Percentiles rank a stretch among this genome's conserved stretches.
Conservation (phyloP, 2,329 filamentous ascomycete genomes). For the Aspergillus tubingensis region DNA sequence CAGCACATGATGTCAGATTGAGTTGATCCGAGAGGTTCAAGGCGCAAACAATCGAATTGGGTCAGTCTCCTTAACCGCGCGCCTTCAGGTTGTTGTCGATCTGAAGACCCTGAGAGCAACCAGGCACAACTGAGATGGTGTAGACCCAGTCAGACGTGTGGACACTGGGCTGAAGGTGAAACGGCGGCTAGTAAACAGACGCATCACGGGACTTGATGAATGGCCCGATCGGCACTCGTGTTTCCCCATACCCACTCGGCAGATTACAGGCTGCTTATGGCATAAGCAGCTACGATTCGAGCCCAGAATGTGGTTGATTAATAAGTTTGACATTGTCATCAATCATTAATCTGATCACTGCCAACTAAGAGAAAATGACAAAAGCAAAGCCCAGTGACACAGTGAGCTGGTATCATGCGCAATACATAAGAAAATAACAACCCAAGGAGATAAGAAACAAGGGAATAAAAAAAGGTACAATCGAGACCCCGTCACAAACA, state of each 20-base stretch:
- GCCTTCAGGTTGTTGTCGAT: neutral
- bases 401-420: constrained; percentile 45
- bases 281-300: neutral
- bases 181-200: neutral
- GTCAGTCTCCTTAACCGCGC: neutral
- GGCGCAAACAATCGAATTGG: neutral
- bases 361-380: constrained; percentile 26
- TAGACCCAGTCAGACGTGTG: neutral
- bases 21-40: constrained; percentile 17
- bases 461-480: constrained; percentile 17
- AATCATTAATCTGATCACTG: constrained; percentile 33
- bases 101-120: neutral
- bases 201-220: neutral
- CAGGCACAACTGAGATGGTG: neutral
- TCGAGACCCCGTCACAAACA: constrained; percentile 19
- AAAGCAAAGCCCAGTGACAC: constrained; percentile 32
- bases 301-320: neutral
- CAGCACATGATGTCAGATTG: constrained; percentile 20
- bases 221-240: neutral
- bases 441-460: constrained; percentile 23
- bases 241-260: neutral
- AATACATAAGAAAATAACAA: constrained; percentile 25
- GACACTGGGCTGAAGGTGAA: neutral
- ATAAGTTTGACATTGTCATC: constrained; percentile 31
- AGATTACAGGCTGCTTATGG: neutral